phyloP scores from a whole-genome alignment of 78 protist species.

The Dictyostelium capitatum region DNA sequence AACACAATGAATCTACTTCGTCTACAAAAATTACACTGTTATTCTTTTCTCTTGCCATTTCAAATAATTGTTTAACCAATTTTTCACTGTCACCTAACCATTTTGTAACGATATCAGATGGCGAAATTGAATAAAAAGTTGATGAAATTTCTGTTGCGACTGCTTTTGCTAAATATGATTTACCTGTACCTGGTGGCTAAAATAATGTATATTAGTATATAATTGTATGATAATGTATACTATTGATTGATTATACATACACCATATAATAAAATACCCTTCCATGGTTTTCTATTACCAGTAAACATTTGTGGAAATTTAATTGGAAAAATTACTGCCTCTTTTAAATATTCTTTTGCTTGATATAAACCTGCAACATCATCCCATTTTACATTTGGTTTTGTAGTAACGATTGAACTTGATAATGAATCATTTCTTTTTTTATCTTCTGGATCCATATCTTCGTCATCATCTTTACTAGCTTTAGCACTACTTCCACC shows the following conservation, averaged over 20 bases:
- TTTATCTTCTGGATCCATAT: conserved; percentile 84
- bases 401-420: conserved; percentile 89
- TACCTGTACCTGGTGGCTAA: conserved; percentile 99
- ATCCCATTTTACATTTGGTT: conserved; percentile 98
- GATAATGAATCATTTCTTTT: conserved; percentile 66
- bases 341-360: conserved; percentile 98
- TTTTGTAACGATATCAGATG: conserved; percentile 97
- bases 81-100: conserved; percentile 98
- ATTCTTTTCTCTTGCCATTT: conserved; percentile 94
- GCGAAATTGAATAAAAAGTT: conserved; percentile 97
- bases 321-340: conserved; percentile 98
- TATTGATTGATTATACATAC: conserved; percentile 47
- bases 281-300: conserved; percentile 98
- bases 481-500: background rate
- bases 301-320: conserved; percentile 97
- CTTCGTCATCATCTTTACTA: conserved; percentile 69
- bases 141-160: conserved; percentile 98
- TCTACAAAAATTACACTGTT: conserved; percentile 99
- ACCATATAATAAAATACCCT: conserved; percentile 98
- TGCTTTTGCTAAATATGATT: conserved; percentile 98
- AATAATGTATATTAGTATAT: background rate
- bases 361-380: conserved; percentile 98
- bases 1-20: conserved; percentile 98
- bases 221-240: background rate
- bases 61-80: conserved; percentile 96